These are phyloP conservation scores for Yarrowia osloensis DNA, from an alignment of 805 yeast genomes.

Conservation along the genomic window DNA sequence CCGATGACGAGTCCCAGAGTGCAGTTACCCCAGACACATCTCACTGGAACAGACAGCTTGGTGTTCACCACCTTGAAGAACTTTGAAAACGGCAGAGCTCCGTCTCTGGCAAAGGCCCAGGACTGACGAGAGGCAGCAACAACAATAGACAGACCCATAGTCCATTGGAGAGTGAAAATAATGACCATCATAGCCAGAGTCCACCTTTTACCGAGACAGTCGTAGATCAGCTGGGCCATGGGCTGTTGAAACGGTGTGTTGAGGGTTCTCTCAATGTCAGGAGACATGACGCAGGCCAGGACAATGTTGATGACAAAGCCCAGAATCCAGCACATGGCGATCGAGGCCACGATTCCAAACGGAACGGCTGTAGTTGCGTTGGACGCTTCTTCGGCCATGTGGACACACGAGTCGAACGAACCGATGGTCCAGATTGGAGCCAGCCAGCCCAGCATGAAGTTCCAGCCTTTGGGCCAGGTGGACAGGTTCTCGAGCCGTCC, in stretches of 20 bases:
- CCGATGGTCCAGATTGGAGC: constrained; percentile 1
- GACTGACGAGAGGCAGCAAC: neutral
- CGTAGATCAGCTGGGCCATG: neutral
- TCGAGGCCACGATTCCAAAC: neutral
- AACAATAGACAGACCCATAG: neutral
- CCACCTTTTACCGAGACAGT: constrained; percentile 5
- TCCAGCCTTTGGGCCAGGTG: neutral
- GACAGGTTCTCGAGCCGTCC: neutral
- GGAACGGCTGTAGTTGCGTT: neutral
- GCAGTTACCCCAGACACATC: constrained; percentile 1
- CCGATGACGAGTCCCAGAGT: neutral
- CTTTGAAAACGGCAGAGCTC: neutral
- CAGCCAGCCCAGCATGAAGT: neutral
- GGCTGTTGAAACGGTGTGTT: neutral
- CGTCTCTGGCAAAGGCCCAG: constrained; percentile 1
- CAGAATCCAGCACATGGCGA: neutral
- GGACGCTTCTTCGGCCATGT: neutral
- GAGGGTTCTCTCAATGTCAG: neutral
- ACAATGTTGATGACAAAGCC: constrained; percentile 2
- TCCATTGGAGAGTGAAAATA: neutral
- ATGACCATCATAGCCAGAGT: neutral
- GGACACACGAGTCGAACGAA: neutral
- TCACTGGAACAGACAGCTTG: neutral
- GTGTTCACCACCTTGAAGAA: neutral
- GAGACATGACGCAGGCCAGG: neutral